phyloP scores from a whole-genome alignment of 108 stramenopile genomes.

The Nitzschia inconspicua region DNA sequence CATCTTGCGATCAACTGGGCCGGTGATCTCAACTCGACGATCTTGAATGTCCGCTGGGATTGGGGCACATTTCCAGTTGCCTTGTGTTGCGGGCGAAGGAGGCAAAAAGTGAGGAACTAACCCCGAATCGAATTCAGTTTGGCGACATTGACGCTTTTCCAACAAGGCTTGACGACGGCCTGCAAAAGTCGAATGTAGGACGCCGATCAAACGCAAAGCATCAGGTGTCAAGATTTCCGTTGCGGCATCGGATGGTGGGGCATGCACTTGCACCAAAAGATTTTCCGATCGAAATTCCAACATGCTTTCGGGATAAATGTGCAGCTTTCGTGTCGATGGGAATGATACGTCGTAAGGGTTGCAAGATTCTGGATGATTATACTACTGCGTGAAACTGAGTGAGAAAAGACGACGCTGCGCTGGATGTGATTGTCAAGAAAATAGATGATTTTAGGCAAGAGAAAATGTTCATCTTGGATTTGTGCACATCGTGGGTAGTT shows the following conservation, averaged over 20 bases:
- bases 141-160: constrained; percentile 41
- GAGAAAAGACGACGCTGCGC: too few species aligned
- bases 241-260: constrained; percentile 64
- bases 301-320: too few species aligned
- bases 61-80: constrained; percentile 82
- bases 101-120: constrained; percentile 64
- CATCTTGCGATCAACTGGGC: constrained; percentile 91
- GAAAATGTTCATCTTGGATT: too few species aligned
- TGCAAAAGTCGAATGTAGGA: constrained; percentile 69
- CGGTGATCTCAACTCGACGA: constrained; percentile 92
- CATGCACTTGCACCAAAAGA: constrained; percentile 65
- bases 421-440: too few species aligned
- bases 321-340: too few species aligned
- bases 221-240: constrained; percentile 72
- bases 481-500: too few species aligned
- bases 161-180: constrained; percentile 66
- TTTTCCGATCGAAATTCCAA: constrained; percentile 68
- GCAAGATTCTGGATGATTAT: too few species aligned
- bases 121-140: constrained; percentile 75
- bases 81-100: constrained; percentile 43
- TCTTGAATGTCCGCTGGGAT: constrained; percentile 81
- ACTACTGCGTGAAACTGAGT: too few species aligned
- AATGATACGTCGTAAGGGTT: too few species aligned
- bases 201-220: constrained; percentile 77
- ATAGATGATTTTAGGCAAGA: too few species aligned